Conservation (phyloP, 148 eudicot genomes). For the Vaccinium corymbosum region DNA sequence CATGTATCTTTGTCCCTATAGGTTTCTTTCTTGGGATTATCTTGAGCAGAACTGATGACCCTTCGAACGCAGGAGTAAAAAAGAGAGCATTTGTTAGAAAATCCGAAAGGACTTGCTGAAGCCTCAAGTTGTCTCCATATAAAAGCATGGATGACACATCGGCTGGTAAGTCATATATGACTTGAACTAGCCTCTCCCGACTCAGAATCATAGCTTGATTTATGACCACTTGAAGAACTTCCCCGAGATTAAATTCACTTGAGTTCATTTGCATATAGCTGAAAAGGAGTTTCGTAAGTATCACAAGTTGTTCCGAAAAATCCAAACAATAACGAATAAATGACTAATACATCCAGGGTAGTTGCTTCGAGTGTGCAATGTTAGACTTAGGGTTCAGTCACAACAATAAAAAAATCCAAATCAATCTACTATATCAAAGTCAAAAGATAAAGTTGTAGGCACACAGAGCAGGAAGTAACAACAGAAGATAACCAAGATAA, state of each 20-base stretch:
- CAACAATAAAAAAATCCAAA: background rate
- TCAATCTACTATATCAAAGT: background rate
- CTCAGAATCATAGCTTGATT: slow-evolving; percentile 67
- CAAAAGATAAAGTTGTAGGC: background rate
- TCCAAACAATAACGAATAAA: slow-evolving; percentile 2
- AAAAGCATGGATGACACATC: slow-evolving; percentile 53
- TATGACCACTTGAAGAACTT: slow-evolving; percentile 62
- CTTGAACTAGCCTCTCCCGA: slow-evolving; percentile 58
- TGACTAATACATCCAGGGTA: background rate
- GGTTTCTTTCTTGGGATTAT: slow-evolving; percentile 50
- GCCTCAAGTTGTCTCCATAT: slow-evolving; percentile 72
- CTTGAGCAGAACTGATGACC: slow-evolving; percentile 48
- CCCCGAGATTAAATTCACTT: slow-evolving; percentile 63
- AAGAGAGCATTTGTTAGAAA: slow-evolving; percentile 59
- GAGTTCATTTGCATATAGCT: slow-evolving; percentile 62
- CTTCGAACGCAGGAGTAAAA: slow-evolving; percentile 66
- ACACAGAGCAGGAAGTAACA: slow-evolving; percentile 9
- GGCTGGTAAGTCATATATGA: slow-evolving; percentile 50
- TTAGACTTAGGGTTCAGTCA: background rate
- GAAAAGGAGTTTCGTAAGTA: slow-evolving; percentile 30
- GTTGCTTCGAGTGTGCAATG: background rate
- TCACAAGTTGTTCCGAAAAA: slow-evolving; percentile 10
- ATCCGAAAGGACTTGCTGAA: slow-evolving; percentile 88
- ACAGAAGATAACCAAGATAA: background rate
- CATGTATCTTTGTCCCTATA: slow-evolving; percentile 56